phyloP scores from a whole-genome alignment of 2,329 filamentous ascomycete genomes.

The Trichophyton schoenleinii region DNA sequence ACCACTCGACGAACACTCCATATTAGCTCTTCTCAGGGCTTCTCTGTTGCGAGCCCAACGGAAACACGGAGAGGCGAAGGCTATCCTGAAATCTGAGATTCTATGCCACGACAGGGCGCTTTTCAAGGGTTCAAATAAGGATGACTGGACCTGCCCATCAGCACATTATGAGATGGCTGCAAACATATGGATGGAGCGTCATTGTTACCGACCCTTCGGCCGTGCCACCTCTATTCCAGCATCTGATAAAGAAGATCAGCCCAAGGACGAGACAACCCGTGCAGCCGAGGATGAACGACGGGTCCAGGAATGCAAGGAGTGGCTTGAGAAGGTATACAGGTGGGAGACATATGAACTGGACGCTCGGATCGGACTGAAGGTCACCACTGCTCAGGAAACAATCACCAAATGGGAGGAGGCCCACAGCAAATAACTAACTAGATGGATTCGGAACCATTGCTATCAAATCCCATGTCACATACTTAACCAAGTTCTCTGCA shows the following conservation, averaged over 20 bases:
- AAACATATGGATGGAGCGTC: constrained; percentile 59
- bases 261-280: neutral
- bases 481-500: neutral
- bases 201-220: constrained; percentile 20
- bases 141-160: constrained; percentile 55
- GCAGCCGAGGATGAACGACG: constrained; percentile 24
- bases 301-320: constrained; percentile 42
- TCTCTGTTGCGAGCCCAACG: constrained; percentile 54
- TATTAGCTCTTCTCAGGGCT: constrained; percentile 54
- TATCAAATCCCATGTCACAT: neutral
- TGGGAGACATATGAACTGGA: constrained; percentile 54
- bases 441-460: neutral
- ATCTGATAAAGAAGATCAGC: neutral
- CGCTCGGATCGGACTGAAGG: constrained; percentile 41
- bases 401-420: constrained; percentile 32
- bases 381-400: constrained; percentile 35
- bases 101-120: constrained; percentile 43
- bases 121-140: constrained; percentile 40
- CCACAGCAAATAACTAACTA: constrained; percentile 12
- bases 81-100: constrained; percentile 50
- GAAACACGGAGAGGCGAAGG: constrained; percentile 51
- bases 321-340: constrained; percentile 44
- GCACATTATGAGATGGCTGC: constrained; percentile 81
- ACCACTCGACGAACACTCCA: constrained; percentile 47
- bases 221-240: neutral